These are phyloP conservation scores for Forsythia viridissima DNA, from an alignment of 257 asterid genomes.

Conservation along the genomic window DNA sequence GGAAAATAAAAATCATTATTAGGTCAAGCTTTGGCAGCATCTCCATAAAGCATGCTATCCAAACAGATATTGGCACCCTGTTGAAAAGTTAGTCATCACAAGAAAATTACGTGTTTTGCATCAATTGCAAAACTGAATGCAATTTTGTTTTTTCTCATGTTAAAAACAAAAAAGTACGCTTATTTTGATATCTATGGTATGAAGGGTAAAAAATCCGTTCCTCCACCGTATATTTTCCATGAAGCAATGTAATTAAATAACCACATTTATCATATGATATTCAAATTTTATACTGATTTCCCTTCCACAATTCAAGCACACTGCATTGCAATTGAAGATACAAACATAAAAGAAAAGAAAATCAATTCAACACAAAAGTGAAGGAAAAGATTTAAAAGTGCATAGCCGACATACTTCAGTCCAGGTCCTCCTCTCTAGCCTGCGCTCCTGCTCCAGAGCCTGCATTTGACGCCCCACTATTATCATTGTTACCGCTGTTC, in stretches of 20 bases:
- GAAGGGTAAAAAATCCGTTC: background rate
- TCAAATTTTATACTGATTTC: background rate
- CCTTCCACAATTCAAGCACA: conserved; percentile 14
- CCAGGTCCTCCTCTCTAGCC: conserved; percentile 77
- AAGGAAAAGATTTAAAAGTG: conserved; percentile 10
- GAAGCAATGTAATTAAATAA: conserved; percentile 4
- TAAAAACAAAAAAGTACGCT: too few relatives aligned
- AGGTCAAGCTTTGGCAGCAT: background rate
- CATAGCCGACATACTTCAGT: conserved; percentile 40
- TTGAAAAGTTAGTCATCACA: background rate
- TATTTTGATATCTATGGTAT: background rate
- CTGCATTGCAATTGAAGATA: background rate
- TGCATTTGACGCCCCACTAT: conserved; percentile 39
- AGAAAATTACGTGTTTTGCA: background rate
- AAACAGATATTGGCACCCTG: background rate
- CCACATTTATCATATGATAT: conserved; percentile 1
- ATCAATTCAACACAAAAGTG: background rate
- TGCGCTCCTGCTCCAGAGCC: conserved; percentile 49
- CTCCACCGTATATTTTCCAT: background rate
- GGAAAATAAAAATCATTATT: background rate
- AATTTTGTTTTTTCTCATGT: too few relatives aligned
- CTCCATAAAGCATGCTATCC: background rate
- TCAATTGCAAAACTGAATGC: background rate
- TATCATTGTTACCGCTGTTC: conserved; percentile 24
- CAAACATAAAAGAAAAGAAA: conserved; percentile 1